Evolutionary conservation across 345 rosid genomes (phyloP).

Genomic region (Eucalyptus guilfoylei): DNA sequence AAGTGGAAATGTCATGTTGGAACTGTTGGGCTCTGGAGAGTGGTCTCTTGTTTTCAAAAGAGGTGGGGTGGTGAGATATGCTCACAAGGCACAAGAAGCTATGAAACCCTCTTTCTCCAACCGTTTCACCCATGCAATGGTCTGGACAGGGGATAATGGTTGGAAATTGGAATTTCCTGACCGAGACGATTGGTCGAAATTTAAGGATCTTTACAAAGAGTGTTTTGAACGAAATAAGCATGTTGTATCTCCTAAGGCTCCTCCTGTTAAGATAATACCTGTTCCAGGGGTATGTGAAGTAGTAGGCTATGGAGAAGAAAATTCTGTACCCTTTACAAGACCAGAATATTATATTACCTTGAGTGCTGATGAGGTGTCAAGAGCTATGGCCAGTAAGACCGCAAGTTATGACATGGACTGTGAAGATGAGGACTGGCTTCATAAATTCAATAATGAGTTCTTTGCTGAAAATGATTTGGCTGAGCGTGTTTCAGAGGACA

Average conservation of each 20-base stretch:
- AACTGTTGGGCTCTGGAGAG: constrained; percentile 43
- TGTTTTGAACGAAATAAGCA: constrained; percentile 59
- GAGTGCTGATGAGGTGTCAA: constrained; percentile 58
- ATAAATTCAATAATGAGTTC: constrained; percentile 30
- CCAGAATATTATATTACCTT: constrained; percentile 50
- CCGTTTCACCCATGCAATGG: constrained; percentile 49
- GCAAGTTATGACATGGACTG: constrained; percentile 88
- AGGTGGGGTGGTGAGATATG: constrained; percentile 29
- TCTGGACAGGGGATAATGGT: constrained; percentile 63
- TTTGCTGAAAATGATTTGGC: constrained; percentile 6
- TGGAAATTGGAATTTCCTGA: constrained; percentile 86
- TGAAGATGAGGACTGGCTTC: constrained; percentile 91
- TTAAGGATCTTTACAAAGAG: constrained; percentile 81
- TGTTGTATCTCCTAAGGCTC: not conserved
- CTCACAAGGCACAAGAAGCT: constrained; percentile 33
- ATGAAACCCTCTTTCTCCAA: constrained; percentile 59
- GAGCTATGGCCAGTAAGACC: constrained; percentile 53
- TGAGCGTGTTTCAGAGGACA: constrained; percentile 39
- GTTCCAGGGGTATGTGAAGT: constrained; percentile 75
- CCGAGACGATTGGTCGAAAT: constrained; percentile 61
- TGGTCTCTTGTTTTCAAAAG: constrained; percentile 62
- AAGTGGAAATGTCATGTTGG: constrained; percentile 46
- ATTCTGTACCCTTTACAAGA: constrained; percentile 21
- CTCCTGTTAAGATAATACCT: constrained; percentile 51
- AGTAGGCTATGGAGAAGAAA: constrained; percentile 25